phyloP scores from a whole-genome alignment of 805 yeast genomes.

The Lachancea meyersii region DNA sequence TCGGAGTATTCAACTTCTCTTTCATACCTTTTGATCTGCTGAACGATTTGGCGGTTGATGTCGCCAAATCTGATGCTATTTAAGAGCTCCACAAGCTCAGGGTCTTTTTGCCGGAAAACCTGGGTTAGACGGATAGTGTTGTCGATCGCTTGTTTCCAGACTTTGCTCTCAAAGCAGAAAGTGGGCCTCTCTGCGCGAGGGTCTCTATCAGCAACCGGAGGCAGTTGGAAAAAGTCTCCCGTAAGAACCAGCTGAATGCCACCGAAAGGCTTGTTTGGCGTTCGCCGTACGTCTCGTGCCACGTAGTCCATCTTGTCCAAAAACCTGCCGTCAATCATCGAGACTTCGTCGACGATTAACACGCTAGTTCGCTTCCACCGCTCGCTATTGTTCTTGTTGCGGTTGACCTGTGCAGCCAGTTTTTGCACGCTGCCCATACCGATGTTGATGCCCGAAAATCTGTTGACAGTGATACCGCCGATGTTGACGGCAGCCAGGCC shows the following conservation, averaged over 20 bases:
- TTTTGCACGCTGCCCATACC: constrained; percentile 48
- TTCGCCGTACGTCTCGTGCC: constrained; percentile 51
- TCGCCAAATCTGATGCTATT: constrained; percentile 75
- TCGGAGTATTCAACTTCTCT: constrained; percentile 11
- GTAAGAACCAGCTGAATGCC: constrained; percentile 85
- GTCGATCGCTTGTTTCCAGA: constrained; percentile 61
- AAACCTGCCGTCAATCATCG: constrained; percentile 82
- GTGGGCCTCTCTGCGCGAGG: constrained; percentile 29
- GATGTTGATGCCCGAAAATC: constrained; percentile 80
- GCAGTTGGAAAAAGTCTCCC: constrained; percentile 96
- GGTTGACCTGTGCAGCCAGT: constrained; percentile 44
- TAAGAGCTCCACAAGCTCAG: constrained; percentile 66
- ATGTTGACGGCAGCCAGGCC: constrained; percentile 94
- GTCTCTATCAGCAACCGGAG: constrained; percentile 63
- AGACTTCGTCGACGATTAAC: constrained; percentile 83
- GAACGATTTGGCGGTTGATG: constrained; percentile 35
- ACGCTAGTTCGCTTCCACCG: constrained; percentile 68
- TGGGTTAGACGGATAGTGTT: constrained; percentile 65
- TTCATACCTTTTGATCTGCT: constrained; percentile 16
- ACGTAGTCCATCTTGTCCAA: constrained; percentile 68
- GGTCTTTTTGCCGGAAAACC: constrained; percentile 82
- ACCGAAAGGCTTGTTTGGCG: constrained; percentile 64
- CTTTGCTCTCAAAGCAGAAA: constrained; percentile 69
- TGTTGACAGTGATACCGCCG: constrained; percentile 84
- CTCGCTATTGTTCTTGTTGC: constrained; percentile 37